phyloP scores from a whole-genome alignment of 2,329 filamentous ascomycete genomes.

The Pseudocercospora musae region DNA sequence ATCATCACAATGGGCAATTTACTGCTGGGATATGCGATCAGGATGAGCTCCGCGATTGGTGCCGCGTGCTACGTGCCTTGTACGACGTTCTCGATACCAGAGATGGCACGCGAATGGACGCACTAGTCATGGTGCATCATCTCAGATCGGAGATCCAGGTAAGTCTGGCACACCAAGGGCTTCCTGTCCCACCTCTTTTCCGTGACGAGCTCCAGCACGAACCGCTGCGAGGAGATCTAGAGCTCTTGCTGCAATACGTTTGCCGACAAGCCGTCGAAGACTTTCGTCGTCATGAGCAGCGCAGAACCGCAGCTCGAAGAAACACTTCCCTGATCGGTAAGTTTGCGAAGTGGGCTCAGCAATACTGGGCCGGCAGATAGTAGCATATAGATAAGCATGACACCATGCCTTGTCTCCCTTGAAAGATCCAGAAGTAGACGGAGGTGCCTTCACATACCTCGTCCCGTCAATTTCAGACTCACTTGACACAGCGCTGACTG shows the following conservation, averaged over 20 bases:
- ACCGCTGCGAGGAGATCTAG: constrained; percentile 7
- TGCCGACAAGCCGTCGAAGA: constrained; percentile 7
- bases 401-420: not conserved
- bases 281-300: constrained; percentile 2
- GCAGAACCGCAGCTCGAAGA: not conserved
- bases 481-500: not conserved
- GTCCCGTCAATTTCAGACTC: not conserved
- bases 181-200: constrained; percentile 4
- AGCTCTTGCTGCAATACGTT: constrained; percentile 13
- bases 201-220: constrained; percentile 1
- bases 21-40: constrained; percentile 7
- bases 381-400: not conserved
- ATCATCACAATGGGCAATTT: constrained; percentile 18
- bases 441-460: not conserved
- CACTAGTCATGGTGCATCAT: constrained; percentile 3
- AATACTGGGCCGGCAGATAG: not conserved
- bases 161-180: constrained; percentile 1
- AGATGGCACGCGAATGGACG: constrained; percentile 7
- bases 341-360: not conserved
- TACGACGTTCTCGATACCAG: constrained; percentile 8
- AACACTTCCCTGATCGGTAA: not conserved
- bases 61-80: constrained; percentile 8
- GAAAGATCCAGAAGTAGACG: not conserved
- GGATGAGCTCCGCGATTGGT: constrained; percentile 8
- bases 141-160: constrained; percentile 6